Evolutionary conservation across 306 rosid species (phyloP).

Genomic region (Ormosia emarginata): DNA sequence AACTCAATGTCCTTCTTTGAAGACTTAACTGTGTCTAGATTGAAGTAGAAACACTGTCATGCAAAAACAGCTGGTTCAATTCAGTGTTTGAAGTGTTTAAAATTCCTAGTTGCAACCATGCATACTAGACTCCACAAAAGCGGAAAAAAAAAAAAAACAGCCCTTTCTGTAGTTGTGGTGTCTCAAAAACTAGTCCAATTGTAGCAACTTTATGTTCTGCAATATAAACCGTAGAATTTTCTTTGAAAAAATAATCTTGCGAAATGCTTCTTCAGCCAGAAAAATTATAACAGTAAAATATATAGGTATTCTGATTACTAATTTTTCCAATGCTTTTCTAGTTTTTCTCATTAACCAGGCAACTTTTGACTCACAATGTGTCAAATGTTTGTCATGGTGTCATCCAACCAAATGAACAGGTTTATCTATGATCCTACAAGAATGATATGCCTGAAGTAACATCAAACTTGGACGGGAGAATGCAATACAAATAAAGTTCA

Average conservation of each 20-base stretch:
- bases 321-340: background rate
- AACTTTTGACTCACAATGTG: background rate
- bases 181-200: background rate
- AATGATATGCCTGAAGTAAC: background rate
- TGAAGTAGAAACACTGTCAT: background rate
- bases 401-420: background rate
- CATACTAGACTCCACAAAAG: background rate
- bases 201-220: background rate
- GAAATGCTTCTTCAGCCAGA: background rate
- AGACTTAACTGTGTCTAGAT: background rate
- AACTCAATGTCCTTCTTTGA: background rate
- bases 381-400: background rate
- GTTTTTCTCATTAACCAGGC: background rate
- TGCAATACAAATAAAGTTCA: background rate
- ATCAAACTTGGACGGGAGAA: background rate
- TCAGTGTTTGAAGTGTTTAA: background rate
- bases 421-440: background rate
- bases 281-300: background rate
- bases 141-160: background rate
- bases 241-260: background rate
- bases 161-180: background rate
- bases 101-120: background rate
- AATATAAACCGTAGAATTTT: background rate
- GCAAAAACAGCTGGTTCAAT: background rate
- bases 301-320: background rate